Evolutionary conservation across 2,329 filamentous ascomycete species (phyloP), one percentile per base, ranked within the genome.

Genomic region (Cadophora gregata): DNA sequence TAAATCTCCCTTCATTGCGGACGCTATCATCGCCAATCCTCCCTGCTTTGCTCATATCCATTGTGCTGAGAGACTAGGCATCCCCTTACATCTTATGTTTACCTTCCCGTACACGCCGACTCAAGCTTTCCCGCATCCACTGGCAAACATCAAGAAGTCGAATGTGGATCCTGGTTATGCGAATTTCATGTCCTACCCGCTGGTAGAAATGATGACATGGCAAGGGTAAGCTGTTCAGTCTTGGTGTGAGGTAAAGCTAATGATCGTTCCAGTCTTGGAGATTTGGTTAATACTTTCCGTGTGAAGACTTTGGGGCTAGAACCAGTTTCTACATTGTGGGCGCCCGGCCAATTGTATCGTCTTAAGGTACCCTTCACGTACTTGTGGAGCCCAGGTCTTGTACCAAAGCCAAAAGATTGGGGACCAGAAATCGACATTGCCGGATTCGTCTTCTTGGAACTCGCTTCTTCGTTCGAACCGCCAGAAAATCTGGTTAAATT

Each of bases 161-260:
- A 92, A 93, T 70, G 86, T 93, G 9, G 90, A 93, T 72, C 83
- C 86, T 1, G 87, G 86, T 24, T 92, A 92, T 75, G 88, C 89
- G 14, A 96, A 95, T 77, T 93, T 92, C 75, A 92, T 95, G 76
- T 90, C 87, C 1, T 96, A 94, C 75, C 88, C 90, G 0, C 79
- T 95, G 42, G 90, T 95, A 1, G 92, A 95, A 75, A 90, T 93
- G 86, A 92, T 95, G 85, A 91, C 93, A 1, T 97, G 93, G 93
- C 93, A 97, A 78, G 94, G 93, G 81, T 76, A 67, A 67, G 72
- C 73, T 21, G 5, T 47, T n/a, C 19, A 21, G 42, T 8, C n/a
- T 10, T 1, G 2, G 19, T 1, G 5, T 3, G 42, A 21, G 42
- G 9, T 6, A 47, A 47, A 47, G 14, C 61, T 33, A 24, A 45